A percentile compares a stretch with the other conserved stretches of the same genome.
These are phyloP conservation scores for Crepidotus variabilis DNA, from an alignment of 768 basidiomycete species.

Conservation along the genomic window DNA sequence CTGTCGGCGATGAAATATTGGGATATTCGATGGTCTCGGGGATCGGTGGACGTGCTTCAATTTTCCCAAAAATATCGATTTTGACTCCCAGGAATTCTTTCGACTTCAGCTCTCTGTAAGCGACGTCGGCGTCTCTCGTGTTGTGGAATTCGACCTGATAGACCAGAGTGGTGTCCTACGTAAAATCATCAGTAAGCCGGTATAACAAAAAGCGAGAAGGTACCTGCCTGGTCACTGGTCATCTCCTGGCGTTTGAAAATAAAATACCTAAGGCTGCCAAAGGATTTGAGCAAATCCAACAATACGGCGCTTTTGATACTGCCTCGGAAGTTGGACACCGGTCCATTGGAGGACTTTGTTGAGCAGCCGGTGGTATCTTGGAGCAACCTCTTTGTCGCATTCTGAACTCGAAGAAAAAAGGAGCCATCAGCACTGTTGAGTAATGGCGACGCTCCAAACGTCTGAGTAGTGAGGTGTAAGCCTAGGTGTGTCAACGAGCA, in stretches of 20 bases:
- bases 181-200: background rate
- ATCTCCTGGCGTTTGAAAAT: background rate
- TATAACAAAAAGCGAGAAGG: background rate
- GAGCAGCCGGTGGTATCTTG: too few relatives aligned
- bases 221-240: conserved; percentile 19
- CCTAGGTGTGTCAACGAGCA: conserved; percentile 4
- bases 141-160: conserved; percentile 71
- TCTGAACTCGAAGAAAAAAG: conserved; percentile 43
- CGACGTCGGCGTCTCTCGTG: conserved; percentile 50
- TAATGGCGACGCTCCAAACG: conserved; percentile 49
- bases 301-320: conserved; percentile 15
- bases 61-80: conserved; percentile 37
- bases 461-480: conserved; percentile 28
- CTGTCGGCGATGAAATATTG: too few relatives aligned
- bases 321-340: background rate
- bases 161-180: conserved; percentile 22
- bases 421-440: conserved; percentile 48
- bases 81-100: conserved; percentile 47
- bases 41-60: background rate
- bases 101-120: conserved; percentile 48
- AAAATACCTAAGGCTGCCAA: conserved; percentile 30
- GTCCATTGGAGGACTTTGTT: too few relatives aligned
- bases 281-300: conserved; percentile 29
- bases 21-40: too few relatives aligned
- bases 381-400: too few relatives aligned